Evolutionary conservation across 441 rosid genomes (phyloP).

Genomic region (Populus hybrid): DNA sequence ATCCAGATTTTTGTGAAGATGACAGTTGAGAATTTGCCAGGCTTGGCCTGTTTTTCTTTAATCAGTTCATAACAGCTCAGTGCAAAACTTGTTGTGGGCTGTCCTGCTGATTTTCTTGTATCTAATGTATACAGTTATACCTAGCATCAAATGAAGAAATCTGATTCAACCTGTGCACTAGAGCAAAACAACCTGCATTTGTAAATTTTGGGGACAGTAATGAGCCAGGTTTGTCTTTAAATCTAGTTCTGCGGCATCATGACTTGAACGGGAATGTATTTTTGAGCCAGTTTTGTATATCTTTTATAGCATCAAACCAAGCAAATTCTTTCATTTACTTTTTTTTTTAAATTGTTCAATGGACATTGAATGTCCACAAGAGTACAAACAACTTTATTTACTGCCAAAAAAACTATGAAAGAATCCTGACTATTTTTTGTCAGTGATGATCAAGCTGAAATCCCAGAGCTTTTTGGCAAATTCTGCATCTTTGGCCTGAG

Average conservation of each 20-base stretch:
- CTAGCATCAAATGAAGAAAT: conserved; percentile 6
- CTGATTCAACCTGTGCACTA: not conserved
- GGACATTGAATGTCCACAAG: not conserved
- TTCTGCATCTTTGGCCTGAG: conserved; percentile 11
- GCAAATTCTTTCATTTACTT: not conserved
- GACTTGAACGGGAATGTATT: not conserved
- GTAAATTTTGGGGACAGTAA: not conserved
- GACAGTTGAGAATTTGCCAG: conserved; percentile 9
- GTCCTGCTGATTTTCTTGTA: conserved; percentile 12
- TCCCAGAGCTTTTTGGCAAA: conserved; percentile 19
- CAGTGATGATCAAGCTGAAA: conserved; percentile 15
- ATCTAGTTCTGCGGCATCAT: not conserved
- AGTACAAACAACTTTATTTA: not conserved
- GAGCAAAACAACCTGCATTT: not conserved
- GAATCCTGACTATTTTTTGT: not conserved
- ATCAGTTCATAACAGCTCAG: conserved; percentile 7
- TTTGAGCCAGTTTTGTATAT: not conserved
- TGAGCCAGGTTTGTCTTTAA: not conserved
- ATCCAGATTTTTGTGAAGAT: conserved; percentile 16
- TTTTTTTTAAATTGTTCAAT: not conserved
- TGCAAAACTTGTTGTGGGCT: not conserved
- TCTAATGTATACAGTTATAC: not conserved
- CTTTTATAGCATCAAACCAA: not conserved
- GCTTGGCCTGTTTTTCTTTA: not conserved
- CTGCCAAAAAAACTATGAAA: not conserved